Base-by-base conservation (phyloP, 371 early-diverging fungal genomes). In the Parasitella parasitica region DNA sequence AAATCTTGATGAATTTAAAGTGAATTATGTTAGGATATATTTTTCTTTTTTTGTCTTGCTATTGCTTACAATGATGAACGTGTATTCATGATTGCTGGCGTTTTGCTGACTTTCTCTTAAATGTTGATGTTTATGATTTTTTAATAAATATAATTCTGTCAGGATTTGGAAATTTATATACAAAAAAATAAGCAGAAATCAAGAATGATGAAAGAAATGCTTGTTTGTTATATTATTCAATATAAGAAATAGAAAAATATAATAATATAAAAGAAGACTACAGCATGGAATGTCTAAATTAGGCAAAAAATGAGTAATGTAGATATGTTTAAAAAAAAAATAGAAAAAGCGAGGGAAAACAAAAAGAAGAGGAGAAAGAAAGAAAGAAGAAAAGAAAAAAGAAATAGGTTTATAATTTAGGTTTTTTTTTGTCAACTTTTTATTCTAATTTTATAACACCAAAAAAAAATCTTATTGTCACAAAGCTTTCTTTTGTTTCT, bases 1-100 rank as follows among this genome's bases (percentile, higher is more conserved):
- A 54, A 70, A 75, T 12, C 71, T 73, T 34, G 15, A 6, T 52
- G n/a, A n/a, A n/a, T n/a, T n/a, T n/a, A n/a, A n/a, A n/a, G n/a
- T n/a, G n/a, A n/a, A n/a, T 18, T 32, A 52, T 32, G 32, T 2
- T 32, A 32, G 11, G 11, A 32, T 32, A n/a, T n/a, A n/a, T n/a
- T n/a, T n/a, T n/a, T n/a, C n/a, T 49, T 18, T 32, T 6, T 52
- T 34, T 28, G 16, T 32, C 16, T 18, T 32, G 28, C 8, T 32
- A 4, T 28, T 18, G 52, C 34, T 52, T 52, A 32, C 52, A 34
- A 22, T 28, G 50, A 26, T n/a, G 28, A 43, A 11, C 43, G 43
- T 43, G 43, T 43, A 43, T 43, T 16, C 43, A 43, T 43, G 41
- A 41, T 41, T 41, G 41, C 3, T 41, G 41, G 20, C 20, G 41